A percentile compares a stretch with the other conserved stretches of the same genome.
These are phyloP conservation scores for Triticum dicoccoides DNA, from an alignment of 176 grass and related monocot species.

Conservation along the genomic window DNA sequence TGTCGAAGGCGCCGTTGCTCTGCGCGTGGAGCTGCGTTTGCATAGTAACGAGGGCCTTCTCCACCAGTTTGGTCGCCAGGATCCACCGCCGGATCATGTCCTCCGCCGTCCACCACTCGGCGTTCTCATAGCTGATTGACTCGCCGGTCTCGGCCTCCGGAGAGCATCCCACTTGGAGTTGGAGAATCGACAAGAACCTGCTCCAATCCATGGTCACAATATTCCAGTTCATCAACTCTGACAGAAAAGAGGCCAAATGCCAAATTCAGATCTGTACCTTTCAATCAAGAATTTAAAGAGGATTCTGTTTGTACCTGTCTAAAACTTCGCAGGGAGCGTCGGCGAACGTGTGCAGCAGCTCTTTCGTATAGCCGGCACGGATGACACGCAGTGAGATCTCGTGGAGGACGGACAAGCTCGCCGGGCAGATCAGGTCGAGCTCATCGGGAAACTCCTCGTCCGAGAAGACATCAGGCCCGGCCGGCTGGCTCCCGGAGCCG, in stretches of 20 bases:
- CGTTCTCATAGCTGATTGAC: slow-evolving; percentile 12
- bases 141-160: not conserved
- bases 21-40: slow-evolving; percentile 19
- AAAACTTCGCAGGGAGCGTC: slow-evolving; percentile 23
- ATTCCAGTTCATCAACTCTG: not conserved
- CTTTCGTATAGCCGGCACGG: slow-evolving; percentile 11
- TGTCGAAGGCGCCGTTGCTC: slow-evolving; percentile 19
- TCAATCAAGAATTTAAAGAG: too few species aligned
- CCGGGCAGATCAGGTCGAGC: slow-evolving; percentile 14
- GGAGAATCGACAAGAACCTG: slow-evolving; percentile 30
- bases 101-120: slow-evolving; percentile 30
- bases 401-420: slow-evolving; percentile 19
- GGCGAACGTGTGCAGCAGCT: slow-evolving; percentile 17
- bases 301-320: slow-evolving; percentile 7
- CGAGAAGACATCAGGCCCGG: not conserved
- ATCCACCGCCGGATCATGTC: slow-evolving; percentile 37
- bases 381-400: slow-evolving; percentile 30
- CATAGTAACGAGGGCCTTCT: slow-evolving; percentile 21
- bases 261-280: not conserved
- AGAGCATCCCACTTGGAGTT: not conserved
- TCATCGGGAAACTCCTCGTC: not conserved
- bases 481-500: not conserved
- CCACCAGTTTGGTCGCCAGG: slow-evolving; percentile 14
- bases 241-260: not conserved
- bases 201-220: not conserved